These are phyloP conservation scores for Penicillium italicum DNA, from an alignment of 2,329 filamentous ascomycete genomes.

Conservation along the genomic window DNA sequence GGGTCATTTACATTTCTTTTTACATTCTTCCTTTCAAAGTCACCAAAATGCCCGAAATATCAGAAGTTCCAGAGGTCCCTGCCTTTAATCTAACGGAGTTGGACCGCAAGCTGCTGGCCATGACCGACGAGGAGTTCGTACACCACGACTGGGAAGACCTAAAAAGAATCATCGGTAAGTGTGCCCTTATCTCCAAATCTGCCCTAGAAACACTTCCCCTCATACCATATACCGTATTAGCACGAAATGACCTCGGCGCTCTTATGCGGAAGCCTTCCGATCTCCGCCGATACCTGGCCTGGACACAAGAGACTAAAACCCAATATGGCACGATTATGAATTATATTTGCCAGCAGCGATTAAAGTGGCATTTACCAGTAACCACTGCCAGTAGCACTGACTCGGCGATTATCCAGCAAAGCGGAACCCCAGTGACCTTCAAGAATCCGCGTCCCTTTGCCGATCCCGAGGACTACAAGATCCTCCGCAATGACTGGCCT, in stretches of 20 bases:
- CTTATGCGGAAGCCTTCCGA: constrained; percentile 59
- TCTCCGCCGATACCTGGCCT: constrained; percentile 57
- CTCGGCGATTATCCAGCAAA: constrained; percentile 24
- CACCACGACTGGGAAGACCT: constrained; percentile 53
- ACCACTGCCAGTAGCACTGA: background rate
- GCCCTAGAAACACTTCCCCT: constrained; percentile 4
- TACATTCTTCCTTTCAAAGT: background rate
- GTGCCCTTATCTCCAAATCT: constrained; percentile 1
- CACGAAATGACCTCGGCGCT: constrained; percentile 52
- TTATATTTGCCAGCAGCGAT: constrained; percentile 54
- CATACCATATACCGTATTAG: constrained; percentile 26
- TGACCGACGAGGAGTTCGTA: constrained; percentile 52
- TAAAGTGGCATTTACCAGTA: constrained; percentile 48
- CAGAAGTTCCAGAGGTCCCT: constrained; percentile 10
- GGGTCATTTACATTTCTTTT: no score
- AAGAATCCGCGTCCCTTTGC: constrained; percentile 52
- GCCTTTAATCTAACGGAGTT: constrained; percentile 50
- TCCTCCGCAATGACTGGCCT: constrained; percentile 62
- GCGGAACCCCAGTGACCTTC: constrained; percentile 40
- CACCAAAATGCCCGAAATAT: constrained; percentile 10
- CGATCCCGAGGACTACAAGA: constrained; percentile 52
- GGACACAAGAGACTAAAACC: constrained; percentile 54
- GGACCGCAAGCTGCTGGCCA: constrained; percentile 49
- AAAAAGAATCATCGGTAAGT: constrained; percentile 51
- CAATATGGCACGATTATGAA: constrained; percentile 55